Base-by-base conservation (phyloP, 352 stramenopile genomes). In the Pseudoperonospora humuli region DNA sequence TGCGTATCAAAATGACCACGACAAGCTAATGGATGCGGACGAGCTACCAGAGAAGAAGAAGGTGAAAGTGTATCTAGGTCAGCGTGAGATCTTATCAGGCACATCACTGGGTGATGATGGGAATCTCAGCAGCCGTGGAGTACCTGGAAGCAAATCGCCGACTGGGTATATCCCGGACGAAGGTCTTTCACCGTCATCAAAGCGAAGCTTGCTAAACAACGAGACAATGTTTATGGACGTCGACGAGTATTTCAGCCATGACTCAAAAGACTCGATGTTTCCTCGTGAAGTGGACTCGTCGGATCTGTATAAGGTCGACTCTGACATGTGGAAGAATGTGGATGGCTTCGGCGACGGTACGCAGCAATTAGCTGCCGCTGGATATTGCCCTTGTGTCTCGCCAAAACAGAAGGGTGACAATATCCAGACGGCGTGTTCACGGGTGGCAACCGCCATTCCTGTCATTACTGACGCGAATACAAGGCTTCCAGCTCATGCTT, bases 31-130 rank as follows among this genome's bases (percentile, higher is more conserved):
- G 0, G 53, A 69, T 35, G 40, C 52, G 7, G 64, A 85, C 18
- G 66, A 69, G 18, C 47, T 89, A 17, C 80, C 80, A 3, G 74
- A 87, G 46, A 93, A 89, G 57, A 91, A 93, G 61, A 89, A 76
- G 40, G 41, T 88, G 7, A 85, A 82, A 46, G 42, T 78, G 37
- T 50, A 62, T 33, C 38, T 51, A 7, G 62, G 61, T 13, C 70
- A 84, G 48, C 60, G 55, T 14, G 57, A 69, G 18, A 46, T 57
- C 2, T 42, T 56, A 15, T 70, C 67, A 20, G 74, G 61, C 10
- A 64, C 54, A 9, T 67, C 62, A 7, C 57, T 71, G 4, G 67
- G 47, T 20, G 70, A 84, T 18, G 44, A 66, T 25, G 36, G 37
- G 7, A 23, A 39, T 31, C 33, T 45, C 17, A 61, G 54, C 13